These are phyloP conservation scores for Oidiodendron maius DNA, from an alignment of 495 filamentous ascomycete genomes.

Conservation along the genomic window DNA sequence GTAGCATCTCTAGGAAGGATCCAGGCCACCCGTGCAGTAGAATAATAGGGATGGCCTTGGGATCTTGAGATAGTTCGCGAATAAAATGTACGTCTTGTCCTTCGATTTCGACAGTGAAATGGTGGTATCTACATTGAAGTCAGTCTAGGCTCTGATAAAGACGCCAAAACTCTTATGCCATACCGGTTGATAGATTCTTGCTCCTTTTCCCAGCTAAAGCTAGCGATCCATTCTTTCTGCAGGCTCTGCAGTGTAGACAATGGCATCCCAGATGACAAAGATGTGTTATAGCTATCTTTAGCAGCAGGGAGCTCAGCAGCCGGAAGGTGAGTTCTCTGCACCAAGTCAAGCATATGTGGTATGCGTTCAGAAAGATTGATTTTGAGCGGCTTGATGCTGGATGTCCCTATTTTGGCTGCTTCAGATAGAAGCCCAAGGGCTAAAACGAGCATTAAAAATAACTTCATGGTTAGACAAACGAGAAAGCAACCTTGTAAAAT, in stretches of 20 bases:
- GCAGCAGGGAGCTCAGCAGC: background rate
- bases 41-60: slow-evolving; percentile 44
- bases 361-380: background rate
- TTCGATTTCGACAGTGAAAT: background rate
- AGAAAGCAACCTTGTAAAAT: too few species aligned
- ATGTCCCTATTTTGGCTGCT: background rate
- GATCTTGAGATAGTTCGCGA: background rate
- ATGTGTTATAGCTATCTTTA: too few species aligned
- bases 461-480: too few species aligned
- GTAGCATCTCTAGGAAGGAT: slow-evolving; percentile 46
- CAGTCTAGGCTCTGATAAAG: background rate
- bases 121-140: background rate
- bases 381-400: background rate
- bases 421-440: too few species aligned
- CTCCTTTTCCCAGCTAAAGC: background rate
- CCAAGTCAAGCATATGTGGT: background rate
- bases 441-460: too few species aligned
- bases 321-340: background rate
- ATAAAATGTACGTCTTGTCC: background rate
- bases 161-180: background rate
- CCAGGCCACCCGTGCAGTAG: slow-evolving; percentile 51
- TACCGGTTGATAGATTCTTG: background rate
- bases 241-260: background rate
- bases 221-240: background rate
- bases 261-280: background rate